Base-by-base conservation (phyloP, 768 basidiomycete species). In the Cyathus striatus region DNA sequence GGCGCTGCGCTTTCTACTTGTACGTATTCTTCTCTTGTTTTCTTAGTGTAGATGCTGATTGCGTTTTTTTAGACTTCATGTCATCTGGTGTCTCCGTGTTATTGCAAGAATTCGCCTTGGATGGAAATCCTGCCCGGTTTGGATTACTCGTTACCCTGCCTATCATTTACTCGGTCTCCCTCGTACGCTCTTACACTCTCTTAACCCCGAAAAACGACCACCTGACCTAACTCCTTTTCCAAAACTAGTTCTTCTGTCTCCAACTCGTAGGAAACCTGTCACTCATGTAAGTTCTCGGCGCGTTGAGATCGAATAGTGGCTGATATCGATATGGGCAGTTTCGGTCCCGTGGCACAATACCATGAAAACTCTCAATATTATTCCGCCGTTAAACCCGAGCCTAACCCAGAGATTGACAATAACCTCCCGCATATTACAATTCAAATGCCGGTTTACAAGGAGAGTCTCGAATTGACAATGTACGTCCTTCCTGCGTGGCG, bases 361-460 rank as follows among this genome's bases (percentile, higher is more conserved):
- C 81, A 87, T 52, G 81, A 90, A 49, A 91, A 91, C 56, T 90
- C 88, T 0, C 77, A 75, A 49, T 92, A 80, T 60, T 92, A 87
- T 59, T 89, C 86, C 5, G 86, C 87, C 23, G 61, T 75, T 45
- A 76, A 73, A 40, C 84, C 86, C 0, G 73, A 72, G 4, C 69
- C 81, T 0, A 83, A 85, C 57, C 79, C 79, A 32, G 79, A 76
- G 33, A 71, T 86, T 37, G 84, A 86, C 59, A 67, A 72, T 14
- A 77, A 75, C 54, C 71, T 90, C 5, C 88, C 86, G 2, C 86
- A 88, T 54, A 75, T 89, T 40, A 84, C 86, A 2, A 79, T 93
- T 44, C 80, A 91, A 57, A 73, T 90, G 64, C 90, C 90, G 0
- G 90, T 92, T 21, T 93, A 92, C 69, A 93, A 92, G 57, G 87